Evolutionary conservation across 1,139 yeast species (phyloP), one percentile per base, ranked within the genome.

Genomic region (Yamadazyma dendronema): DNA sequence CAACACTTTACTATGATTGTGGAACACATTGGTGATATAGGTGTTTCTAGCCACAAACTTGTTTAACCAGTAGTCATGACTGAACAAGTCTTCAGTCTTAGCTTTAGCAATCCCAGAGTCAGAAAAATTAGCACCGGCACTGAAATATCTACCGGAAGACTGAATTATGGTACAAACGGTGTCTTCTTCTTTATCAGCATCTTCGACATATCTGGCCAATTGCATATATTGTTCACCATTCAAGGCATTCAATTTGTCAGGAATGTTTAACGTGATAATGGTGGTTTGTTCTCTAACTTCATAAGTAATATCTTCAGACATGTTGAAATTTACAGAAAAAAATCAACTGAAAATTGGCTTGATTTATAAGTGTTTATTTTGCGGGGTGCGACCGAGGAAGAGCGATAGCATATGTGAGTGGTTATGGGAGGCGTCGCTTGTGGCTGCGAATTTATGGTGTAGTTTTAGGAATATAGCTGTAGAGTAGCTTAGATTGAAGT

Each of bases 51-150:
- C 77, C 11, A 81, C 79, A 53, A 85, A 83, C 41, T 65, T 63
- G 40, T 68, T 61, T 42, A 80, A 62, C 85, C 86, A 80, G 50
- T 68, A 73, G 39, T 75, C 76, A 42, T 74, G 74, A 33, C 66
- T 56, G 44, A 69, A 66, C 30, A 67, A 48, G 17, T 56, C 63
- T 19, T 47, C 52, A 2, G 62, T 35, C 8, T 50, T 51, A 8
- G 52, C 54, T 1, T 54, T 38, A 14, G 54, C 40, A 34, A 63
- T 33, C 9, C 60, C 58, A 31, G 45, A 50, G 39, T 62, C 71
- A 17, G 59, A 52, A 42, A 86, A 76, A 56, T 86, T 82, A 22
- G 96, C 96, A 28, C 97, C 97, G 5, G 96, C 86, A 26, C 90
- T 81, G 58, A 88, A 88, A 57, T 72, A 85, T 46, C 82, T 70